These are phyloP conservation scores for Yamadazyma buinensis DNA, from an alignment of 1,139 yeast genomes.

Conservation along the genomic window DNA sequence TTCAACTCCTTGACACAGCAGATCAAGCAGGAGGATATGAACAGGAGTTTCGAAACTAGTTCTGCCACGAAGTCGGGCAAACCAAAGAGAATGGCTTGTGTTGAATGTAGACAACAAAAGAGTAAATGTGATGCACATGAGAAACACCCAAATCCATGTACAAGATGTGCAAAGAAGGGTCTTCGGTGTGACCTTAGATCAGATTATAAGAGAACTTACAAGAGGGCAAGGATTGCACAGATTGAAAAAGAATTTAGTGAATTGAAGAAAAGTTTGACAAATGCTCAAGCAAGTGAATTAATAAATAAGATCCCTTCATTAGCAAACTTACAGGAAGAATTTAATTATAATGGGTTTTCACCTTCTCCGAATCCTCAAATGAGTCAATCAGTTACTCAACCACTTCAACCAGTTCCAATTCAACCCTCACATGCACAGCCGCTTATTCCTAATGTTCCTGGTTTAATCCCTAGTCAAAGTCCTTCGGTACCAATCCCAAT, in stretches of 20 bases:
- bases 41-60: neutral
- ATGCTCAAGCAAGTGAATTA: constrained; percentile 47
- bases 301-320: constrained; percentile 31
- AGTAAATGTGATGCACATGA: constrained; percentile 84
- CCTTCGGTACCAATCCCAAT: neutral
- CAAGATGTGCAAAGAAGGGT: constrained; percentile 70
- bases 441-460: neutral
- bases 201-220: constrained; percentile 84
- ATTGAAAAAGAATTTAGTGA: constrained; percentile 77
- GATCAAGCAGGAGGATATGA: constrained; percentile 15
- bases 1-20: constrained; percentile 30
- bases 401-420: neutral
- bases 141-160: constrained; percentile 74
- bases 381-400: constrained; percentile 2
- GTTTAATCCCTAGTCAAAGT: neutral
- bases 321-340: constrained; percentile 8
- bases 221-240: constrained; percentile 79
- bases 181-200: constrained; percentile 69
- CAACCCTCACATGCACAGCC: neutral
- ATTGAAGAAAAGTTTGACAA: constrained; percentile 55
- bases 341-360: neutral
- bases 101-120: constrained; percentile 94
- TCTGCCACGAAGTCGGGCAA: constrained; percentile 18
- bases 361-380: constrained; percentile 1
- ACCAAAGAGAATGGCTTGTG: constrained; percentile 77